These are phyloP conservation scores for Neospora caninum DNA, from an alignment of 169 alveolate species.

Conservation along the genomic window DNA sequence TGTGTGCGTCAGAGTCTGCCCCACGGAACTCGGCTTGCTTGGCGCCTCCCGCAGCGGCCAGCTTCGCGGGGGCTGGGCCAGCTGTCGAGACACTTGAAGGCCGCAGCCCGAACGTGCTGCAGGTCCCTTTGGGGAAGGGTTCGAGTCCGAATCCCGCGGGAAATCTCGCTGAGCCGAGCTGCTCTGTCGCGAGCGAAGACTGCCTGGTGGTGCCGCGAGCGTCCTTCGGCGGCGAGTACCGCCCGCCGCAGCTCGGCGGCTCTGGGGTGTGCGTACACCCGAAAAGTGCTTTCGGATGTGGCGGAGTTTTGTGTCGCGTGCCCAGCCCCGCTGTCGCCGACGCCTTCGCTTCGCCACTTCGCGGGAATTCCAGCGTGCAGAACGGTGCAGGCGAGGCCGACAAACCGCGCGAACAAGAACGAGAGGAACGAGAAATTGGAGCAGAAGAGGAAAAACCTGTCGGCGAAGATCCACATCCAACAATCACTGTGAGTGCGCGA, in stretches of 20 bases:
- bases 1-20: no score
- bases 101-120: not conserved
- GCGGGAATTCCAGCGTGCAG: not conserved
- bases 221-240: conserved; percentile 33
- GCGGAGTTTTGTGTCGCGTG: not conserved
- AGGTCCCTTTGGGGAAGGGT: not conserved
- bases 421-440: not conserved
- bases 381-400: not conserved
- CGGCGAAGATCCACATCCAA: not conserved
- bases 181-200: not conserved
- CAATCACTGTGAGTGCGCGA: not conserved
- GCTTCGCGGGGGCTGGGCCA: no score
- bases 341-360: not conserved
- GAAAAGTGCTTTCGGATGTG: not conserved
- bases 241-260: not conserved
- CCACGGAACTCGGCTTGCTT: no score
- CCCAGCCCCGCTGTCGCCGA: not conserved
- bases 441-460: not conserved
- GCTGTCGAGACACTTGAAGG: not conserved
- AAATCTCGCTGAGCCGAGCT: not conserved
- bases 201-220: not conserved
- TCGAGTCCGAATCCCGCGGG: not conserved
- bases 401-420: not conserved
- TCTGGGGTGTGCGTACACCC: not conserved
- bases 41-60: no score